phyloP scores from a whole-genome alignment of 2,329 filamentous ascomycete species.

The Botrytis elliptica region DNA sequence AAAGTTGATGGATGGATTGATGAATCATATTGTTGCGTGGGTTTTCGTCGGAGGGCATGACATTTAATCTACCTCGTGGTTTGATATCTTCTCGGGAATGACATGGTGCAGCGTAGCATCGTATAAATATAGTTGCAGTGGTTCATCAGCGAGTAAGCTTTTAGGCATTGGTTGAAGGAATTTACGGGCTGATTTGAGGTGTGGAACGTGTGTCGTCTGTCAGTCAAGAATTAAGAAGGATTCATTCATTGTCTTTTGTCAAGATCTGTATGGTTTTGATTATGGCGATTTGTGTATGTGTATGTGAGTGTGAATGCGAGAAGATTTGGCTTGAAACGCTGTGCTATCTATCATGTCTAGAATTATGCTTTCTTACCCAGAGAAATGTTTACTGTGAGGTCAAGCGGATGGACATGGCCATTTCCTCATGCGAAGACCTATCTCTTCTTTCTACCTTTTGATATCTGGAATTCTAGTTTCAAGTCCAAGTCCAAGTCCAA shows the following conservation, averaged over 20 bases:
- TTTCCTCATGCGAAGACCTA: not conserved
- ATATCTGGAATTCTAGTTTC: not conserved
- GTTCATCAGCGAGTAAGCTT: not conserved
- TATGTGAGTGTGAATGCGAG: not conserved
- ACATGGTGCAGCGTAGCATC: not conserved
- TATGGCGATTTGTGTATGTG: not conserved
- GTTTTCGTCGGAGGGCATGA: not conserved
- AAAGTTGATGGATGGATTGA: not conserved
- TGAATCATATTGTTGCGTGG: not conserved
- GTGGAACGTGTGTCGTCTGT: not conserved
- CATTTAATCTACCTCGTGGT: not conserved
- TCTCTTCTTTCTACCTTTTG: not conserved
- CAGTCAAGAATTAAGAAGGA: not conserved
- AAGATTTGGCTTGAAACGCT: not conserved
- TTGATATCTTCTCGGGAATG: not conserved
- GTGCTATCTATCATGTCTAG: not conserved
- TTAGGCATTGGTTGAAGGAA: not conserved
- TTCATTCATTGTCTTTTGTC: not conserved
- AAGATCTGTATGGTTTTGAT: not conserved
- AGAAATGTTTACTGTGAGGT: not conserved
- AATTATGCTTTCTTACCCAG: not conserved
- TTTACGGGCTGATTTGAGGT: slow-evolving; percentile 2
- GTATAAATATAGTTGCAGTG: slow-evolving; percentile 14
- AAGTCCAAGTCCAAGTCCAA: too few relatives aligned
- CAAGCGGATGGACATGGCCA: not conserved